Base-by-base conservation (phyloP, 495 filamentous ascomycete genomes). In the Aspergillus biplanus region DNA sequence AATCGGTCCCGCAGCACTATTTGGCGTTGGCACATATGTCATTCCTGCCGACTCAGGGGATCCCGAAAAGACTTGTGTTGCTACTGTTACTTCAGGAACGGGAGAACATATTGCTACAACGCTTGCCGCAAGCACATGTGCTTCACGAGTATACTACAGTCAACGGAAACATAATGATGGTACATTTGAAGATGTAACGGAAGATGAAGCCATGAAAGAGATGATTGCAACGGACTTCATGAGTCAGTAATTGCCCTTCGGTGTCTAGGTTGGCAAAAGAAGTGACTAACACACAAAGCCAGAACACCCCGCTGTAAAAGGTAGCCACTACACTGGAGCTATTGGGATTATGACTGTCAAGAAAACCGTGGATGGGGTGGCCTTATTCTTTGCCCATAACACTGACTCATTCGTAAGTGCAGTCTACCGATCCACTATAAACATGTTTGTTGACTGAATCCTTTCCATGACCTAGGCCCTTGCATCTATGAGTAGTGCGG, bases 91-190 rank as follows among this genome's bases (percentile, higher is more conserved):
- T 15, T 96, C 92, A 67, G 95, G 95, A 33, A 99, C 95, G 5
- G 95, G 95, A 39, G 95, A 99, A 78, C 95, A 98, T 69, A 97
- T 99, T 86, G 92, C 92, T 6, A 94, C 94, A 2, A 94, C 92
- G 1, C 82, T 92, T 77, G 92, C 92, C 12, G 92, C 93, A 0
- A 84, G 84, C 42, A 88, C 86, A 54, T 93, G 92, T 72, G 90
- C 92, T 3, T 86, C 87, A 50, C 85, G 92, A 0, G 73, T 97
- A 15, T 94, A 90, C 67, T 85, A 88, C 57, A 80, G 82, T 47
- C 85, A 85, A 16, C 83, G 82, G 35, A 88, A 83, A 61, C 80
- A 79, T 13, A 72, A 77, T 6, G 82, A 80, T 12, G 92, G 91
- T 15, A 73, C 71, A 3, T 86, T 88, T n/a, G 78, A 84, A 33